Evolutionary conservation across 2,329 filamentous ascomycete species (phyloP).

Genomic region (Myrmaecium sp.): DNA sequence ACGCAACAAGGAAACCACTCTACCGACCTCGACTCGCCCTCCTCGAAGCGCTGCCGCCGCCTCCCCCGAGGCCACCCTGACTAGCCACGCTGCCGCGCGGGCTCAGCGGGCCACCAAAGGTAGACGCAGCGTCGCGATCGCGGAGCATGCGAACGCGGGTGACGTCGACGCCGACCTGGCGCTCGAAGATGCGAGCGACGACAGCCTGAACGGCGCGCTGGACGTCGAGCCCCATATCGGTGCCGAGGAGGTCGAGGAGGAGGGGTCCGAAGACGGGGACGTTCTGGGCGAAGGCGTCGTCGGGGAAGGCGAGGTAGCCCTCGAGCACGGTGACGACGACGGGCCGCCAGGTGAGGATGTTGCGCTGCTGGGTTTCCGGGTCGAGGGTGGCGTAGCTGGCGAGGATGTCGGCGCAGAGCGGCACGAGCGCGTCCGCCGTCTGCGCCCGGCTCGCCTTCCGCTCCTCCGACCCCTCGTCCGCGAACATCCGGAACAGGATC

Average conservation of each 20-base stretch:
- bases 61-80: no score
- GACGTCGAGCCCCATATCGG: constrained; percentile 67
- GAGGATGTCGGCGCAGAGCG: constrained; percentile 89
- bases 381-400: constrained; percentile 70
- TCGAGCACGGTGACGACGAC: constrained; percentile 95
- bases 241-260: constrained; percentile 62
- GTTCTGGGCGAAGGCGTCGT: constrained; percentile 66
- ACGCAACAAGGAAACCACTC: no score
- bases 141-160: no score
- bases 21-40: no score
- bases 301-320: constrained; percentile 72
- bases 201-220: constrained; percentile 62
- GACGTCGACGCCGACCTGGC: constrained; percentile 4
- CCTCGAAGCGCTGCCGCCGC: no score
- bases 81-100: no score
- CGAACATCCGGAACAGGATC: constrained; percentile 95
- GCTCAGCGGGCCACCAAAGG: no score
- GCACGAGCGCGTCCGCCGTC: constrained; percentile 82
- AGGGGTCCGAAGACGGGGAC: constrained; percentile 75
- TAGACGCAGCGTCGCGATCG: no score
- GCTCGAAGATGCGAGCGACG: constrained; percentile 65
- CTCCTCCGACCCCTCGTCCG: constrained; percentile 75
- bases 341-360: constrained; percentile 91
- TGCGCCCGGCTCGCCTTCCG: constrained; percentile 62
- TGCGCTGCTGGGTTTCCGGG: constrained; percentile 90